A percentile compares a stretch with the other conserved stretches of the same genome.
Conservation (phyloP, 106 monocot genomes). For the Dendrobium catenatum region DNA sequence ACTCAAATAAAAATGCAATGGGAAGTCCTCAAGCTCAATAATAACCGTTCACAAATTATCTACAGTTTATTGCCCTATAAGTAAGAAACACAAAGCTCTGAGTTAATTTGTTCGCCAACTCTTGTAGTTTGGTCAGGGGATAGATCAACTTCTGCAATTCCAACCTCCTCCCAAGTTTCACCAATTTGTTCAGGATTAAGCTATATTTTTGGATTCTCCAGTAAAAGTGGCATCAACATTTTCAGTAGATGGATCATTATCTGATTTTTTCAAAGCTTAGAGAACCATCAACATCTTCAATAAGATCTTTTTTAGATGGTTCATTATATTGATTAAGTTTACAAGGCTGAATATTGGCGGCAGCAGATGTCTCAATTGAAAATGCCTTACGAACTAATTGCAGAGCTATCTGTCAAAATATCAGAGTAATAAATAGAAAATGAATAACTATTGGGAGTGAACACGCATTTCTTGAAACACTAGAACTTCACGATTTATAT, state of each 20-base stretch:
- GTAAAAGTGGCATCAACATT: slow-evolving; percentile 5
- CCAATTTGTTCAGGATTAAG: neutral
- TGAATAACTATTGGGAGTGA: neutral
- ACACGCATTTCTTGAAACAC: neutral
- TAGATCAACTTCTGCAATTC: neutral
- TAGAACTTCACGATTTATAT: neutral
- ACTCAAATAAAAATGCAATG: neutral
- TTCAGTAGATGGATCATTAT: slow-evolving; percentile 9
- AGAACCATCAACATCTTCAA: slow-evolving; percentile 5
- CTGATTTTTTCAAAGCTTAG: neutral
- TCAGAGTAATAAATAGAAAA: neutral
- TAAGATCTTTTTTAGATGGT: neutral
- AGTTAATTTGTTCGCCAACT: neutral
- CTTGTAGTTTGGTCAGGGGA: neutral
- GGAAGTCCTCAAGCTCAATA: neutral
- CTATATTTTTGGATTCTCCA: slow-evolving; percentile 10
- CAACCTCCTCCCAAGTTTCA: slow-evolving; percentile 5
- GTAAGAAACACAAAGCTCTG: neutral
- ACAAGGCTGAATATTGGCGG: slow-evolving; percentile 9
- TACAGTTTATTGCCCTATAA: neutral
- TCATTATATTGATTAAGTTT: neutral
- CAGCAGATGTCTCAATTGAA: slow-evolving; percentile 37
- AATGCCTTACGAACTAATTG: slow-evolving; percentile 65
- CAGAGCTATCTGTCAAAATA: slow-evolving; percentile 69
- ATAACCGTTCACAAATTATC: neutral